Conservation (phyloP, 2,329 filamentous ascomycete species). For the Colletotrichum cordylinicola region DNA sequence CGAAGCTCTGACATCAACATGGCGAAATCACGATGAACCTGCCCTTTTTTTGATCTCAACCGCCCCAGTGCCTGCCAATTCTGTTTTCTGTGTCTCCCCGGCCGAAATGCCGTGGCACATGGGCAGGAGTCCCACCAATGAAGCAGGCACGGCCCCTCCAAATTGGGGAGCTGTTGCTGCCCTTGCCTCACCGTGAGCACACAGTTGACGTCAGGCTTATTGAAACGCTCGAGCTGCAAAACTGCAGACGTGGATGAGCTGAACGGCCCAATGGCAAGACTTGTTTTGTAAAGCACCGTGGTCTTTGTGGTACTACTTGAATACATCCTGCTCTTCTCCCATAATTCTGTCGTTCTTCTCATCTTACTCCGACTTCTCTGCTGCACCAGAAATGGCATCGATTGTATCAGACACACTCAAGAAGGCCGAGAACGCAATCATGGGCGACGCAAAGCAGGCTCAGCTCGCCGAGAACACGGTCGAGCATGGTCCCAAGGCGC, state of each 20-base stretch:
- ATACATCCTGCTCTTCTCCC: not conserved
- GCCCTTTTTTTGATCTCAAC: not conserved
- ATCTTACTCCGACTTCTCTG: not conserved
- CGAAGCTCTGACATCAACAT: slow-evolving; percentile 21
- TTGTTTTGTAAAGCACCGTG: not conserved
- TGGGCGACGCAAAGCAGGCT: slow-evolving; percentile 60
- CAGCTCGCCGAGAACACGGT: slow-evolving; percentile 66
- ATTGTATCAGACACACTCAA: slow-evolving; percentile 38
- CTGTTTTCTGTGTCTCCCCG: not conserved
- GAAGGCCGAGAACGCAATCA: slow-evolving; percentile 45
- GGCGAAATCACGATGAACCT: slow-evolving; percentile 13
- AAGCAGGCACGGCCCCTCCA: not conserved
- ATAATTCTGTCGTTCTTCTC: not conserved
- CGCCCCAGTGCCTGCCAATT: not conserved
- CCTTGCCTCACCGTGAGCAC: not conserved
- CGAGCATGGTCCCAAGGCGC: slow-evolving; percentile 61
- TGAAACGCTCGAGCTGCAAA: not conserved
- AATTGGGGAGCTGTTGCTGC: not conserved
- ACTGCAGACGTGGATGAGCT: not conserved
- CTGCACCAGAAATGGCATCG: slow-evolving; percentile 9
- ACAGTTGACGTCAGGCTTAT: slow-evolving; percentile 13
- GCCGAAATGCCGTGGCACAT: not conserved
- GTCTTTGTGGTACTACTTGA: not conserved
- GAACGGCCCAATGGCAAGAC: not conserved
- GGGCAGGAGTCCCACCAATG: not conserved